Percentiles rank a stretch among this genome's conserved stretches.
Conservation (phyloP, 1,139 yeast species). For the Magnusiomyces clavatus region DNA sequence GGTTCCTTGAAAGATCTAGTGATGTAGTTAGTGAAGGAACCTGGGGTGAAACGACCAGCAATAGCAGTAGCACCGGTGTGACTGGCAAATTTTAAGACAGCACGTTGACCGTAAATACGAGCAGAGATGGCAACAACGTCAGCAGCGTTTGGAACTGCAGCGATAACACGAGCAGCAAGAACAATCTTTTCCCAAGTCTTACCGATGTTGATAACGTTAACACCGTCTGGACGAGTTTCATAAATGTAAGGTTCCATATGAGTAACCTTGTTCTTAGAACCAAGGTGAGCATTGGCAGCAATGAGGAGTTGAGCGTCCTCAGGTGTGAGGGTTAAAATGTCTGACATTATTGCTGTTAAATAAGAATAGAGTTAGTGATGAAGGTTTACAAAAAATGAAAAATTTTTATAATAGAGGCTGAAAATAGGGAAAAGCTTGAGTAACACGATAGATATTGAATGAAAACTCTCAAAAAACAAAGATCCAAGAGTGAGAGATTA, state of each 20-base stretch:
- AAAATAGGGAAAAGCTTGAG: too few relatives aligned
- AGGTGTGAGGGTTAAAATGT: conserved; percentile 76
- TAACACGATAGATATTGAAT: too few relatives aligned
- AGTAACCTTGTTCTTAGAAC: conserved; percentile 90
- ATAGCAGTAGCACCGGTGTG: conserved; percentile 99
- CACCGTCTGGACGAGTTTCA: conserved; percentile 99
- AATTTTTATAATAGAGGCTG: too few relatives aligned
- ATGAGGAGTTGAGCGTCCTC: conserved; percentile 99
- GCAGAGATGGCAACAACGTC: conserved; percentile 99
- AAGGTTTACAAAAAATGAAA: too few relatives aligned
- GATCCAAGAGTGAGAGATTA: too few relatives aligned
- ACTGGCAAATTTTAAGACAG: conserved; percentile 98
- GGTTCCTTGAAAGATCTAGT: conserved; percentile 99
- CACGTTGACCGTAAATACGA: conserved; percentile 99
- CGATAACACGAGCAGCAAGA: conserved; percentile 98
- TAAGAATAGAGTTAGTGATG: too few relatives aligned
- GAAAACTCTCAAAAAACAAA: too few relatives aligned
- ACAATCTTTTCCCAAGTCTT: conserved; percentile 99
- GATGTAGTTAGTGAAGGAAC: conserved; percentile 99
- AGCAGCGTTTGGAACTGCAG: conserved; percentile 97
- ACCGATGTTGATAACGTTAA: conserved; percentile 94
- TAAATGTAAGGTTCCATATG: conserved; percentile 99
- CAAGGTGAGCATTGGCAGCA: conserved; percentile 99
- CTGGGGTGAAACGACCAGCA: conserved; percentile 99
- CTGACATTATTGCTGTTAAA: conserved; percentile 45